A percentile compares a stretch with the other conserved stretches of the same genome.
Evolutionary conservation across 768 basidiomycete species (phyloP).

Genomic region (Phlegmacium glaucopus): DNA sequence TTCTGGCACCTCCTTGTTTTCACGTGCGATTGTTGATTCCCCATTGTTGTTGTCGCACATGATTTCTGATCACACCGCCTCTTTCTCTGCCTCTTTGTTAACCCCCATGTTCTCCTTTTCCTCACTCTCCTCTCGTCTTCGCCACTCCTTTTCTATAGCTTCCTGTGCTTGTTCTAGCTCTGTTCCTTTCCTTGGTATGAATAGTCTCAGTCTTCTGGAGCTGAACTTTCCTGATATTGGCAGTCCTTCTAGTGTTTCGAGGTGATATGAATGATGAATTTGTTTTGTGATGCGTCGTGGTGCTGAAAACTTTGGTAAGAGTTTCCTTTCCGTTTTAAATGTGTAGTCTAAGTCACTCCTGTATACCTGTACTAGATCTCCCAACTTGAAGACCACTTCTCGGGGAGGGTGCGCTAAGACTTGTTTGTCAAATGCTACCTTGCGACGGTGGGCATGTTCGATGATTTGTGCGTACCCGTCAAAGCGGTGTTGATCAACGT

Average conservation of each 20-base stretch:
- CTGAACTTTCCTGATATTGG: conserved; percentile 4
- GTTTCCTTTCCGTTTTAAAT: conserved; percentile 22
- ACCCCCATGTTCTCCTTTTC: background rate
- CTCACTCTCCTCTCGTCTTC: background rate
- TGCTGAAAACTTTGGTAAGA: conserved; percentile 27
- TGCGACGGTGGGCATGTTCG: conserved; percentile 18
- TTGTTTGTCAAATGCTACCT: conserved; percentile 23
- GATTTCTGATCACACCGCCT: too few relatives aligned
- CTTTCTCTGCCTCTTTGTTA: too few relatives aligned
- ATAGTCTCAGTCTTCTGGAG: conserved; percentile 3
- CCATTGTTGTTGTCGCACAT: too few relatives aligned
- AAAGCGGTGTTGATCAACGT: conserved; percentile 24
- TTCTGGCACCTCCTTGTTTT: too few relatives aligned
- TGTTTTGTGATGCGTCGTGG: conserved; percentile 7
- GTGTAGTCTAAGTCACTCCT: conserved; percentile 23
- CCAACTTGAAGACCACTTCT: conserved; percentile 20
- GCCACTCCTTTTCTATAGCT: background rate
- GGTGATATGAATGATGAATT: conserved; percentile 1
- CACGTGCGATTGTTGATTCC: too few relatives aligned
- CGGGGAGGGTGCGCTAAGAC: conserved; percentile 3
- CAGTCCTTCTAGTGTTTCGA: conserved; percentile 5
- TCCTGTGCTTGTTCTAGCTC: background rate
- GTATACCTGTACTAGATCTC: conserved; percentile 29
- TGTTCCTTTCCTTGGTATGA: too few relatives aligned
- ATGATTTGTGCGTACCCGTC: conserved; percentile 25